A percentile compares a stretch with the other conserved stretches of the same genome.
Conservation (phyloP, 192 early-diverging fungal genomes). For the Backusella liffmaniae region DNA sequence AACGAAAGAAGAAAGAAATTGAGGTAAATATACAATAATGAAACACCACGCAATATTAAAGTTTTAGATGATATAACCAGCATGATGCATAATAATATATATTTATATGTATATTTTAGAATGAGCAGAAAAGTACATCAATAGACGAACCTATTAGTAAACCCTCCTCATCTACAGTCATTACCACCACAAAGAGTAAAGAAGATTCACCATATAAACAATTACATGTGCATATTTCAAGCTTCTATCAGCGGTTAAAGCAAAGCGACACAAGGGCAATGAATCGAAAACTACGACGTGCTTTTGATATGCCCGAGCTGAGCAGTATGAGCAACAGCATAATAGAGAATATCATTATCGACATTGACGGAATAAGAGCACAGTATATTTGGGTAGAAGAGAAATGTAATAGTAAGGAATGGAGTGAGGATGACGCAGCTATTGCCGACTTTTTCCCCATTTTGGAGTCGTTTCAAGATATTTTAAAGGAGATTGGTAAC, state of each 20-base stretch:
- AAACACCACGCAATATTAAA: neutral
- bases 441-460: constrained; percentile 48
- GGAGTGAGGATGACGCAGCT: neutral
- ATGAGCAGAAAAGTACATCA: neutral
- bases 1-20: neutral
- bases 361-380: constrained; percentile 43
- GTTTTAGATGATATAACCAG: neutral
- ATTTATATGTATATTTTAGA: neutral
- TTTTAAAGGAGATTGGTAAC: constrained; percentile 51
- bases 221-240: neutral
- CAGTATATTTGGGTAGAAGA: constrained; percentile 51
- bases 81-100: neutral
- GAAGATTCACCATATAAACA: neutral
- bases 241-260: constrained; percentile 25
- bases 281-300: constrained; percentile 46
- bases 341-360: constrained; percentile 54
- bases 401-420: neutral
- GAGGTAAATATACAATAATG: neutral
- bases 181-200: neutral
- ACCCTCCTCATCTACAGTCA: neutral
- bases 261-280: constrained; percentile 53
- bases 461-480: constrained; percentile 42
- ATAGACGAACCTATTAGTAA: neutral
- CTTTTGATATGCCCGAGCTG: constrained; percentile 58
- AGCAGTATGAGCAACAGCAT: constrained; percentile 56